Evolutionary conservation across 164 flowering plant species (phyloP).

Genomic region (Litsea cubeba): DNA sequence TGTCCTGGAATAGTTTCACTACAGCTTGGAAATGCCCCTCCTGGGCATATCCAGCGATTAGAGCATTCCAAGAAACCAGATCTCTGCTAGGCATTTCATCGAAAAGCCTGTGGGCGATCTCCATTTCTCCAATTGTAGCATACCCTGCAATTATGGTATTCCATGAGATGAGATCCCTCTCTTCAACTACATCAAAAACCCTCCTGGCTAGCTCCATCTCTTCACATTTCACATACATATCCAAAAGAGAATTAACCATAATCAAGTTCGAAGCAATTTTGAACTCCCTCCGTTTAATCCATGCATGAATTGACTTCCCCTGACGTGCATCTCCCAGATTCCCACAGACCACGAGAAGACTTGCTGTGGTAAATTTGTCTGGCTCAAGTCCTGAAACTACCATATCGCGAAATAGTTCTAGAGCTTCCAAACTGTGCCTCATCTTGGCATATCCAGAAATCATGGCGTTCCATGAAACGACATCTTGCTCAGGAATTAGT

Average conservation of each 20-base stretch:
- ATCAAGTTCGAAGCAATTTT: conserved; percentile 23
- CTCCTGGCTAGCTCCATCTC: conserved; percentile 33
- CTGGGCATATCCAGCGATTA: conserved; percentile 39
- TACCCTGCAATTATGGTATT: conserved; percentile 46
- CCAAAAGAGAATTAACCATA: conserved; percentile 49
- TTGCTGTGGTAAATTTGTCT: conserved; percentile 45
- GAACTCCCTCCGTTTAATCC: conserved; percentile 29
- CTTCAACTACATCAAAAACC: conserved; percentile 25
- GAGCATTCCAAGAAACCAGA: conserved; percentile 50
- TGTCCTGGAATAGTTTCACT: conserved; percentile 21
- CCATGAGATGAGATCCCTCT: conserved; percentile 48
- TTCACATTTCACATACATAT: conserved; percentile 50
- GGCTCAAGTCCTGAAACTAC: conserved; percentile 26
- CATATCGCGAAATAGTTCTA: conserved; percentile 37
- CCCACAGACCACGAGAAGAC: conserved; percentile 40
- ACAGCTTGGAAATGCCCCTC: conserved; percentile 21
- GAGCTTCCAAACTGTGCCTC: conserved; percentile 26
- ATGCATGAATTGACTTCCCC: conserved; percentile 52
- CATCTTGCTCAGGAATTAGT: conserved; percentile 26
- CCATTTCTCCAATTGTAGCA: conserved; percentile 37
- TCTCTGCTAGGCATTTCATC: conserved; percentile 39
- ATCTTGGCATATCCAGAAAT: conserved; percentile 38
- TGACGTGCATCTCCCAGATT: conserved; percentile 18
- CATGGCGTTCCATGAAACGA: conserved; percentile 43
- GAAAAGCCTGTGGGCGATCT: conserved; percentile 27